Evolutionary conservation across 2,329 filamentous ascomycete genomes (phyloP).

Genomic region (Ceratocystis lukuohia): DNA sequence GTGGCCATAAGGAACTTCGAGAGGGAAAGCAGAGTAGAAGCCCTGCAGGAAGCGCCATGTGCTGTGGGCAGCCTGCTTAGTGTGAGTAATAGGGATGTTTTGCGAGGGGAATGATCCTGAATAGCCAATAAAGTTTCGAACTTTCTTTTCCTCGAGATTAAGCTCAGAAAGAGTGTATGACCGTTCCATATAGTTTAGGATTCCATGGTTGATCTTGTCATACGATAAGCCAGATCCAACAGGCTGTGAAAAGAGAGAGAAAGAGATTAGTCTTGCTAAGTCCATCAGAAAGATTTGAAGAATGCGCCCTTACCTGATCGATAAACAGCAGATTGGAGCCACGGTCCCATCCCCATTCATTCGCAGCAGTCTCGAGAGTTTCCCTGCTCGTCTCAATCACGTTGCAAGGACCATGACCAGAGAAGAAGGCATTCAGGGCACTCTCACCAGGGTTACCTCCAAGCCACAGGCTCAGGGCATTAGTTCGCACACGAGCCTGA

Average conservation of each 20-base stretch:
- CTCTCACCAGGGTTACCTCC: constrained; percentile 54
- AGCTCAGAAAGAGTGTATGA: constrained; percentile 28
- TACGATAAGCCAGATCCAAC: constrained; percentile 58
- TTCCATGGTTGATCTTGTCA: constrained; percentile 49
- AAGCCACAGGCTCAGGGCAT: constrained; percentile 40
- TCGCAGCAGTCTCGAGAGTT: constrained; percentile 40
- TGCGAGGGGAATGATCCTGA: constrained; percentile 9
- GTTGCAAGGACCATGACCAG: constrained; percentile 43
- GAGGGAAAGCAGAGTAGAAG: constrained; percentile 45
- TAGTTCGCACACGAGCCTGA: constrained; percentile 28
- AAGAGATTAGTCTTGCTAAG: constrained; percentile 26
- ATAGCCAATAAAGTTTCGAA: constrained; percentile 22
- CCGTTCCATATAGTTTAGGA: constrained; percentile 35
- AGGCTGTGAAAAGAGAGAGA: constrained; percentile 29
- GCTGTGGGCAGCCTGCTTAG: constrained; percentile 41
- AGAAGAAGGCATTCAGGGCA: constrained; percentile 51
- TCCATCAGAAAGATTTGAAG: constrained; percentile 20
- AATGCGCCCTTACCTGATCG: constrained; percentile 32
- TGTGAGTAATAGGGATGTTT: constrained; percentile 39
- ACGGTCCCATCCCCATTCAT: constrained; percentile 53
- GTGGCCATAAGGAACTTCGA: constrained; percentile 30
- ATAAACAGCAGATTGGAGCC: constrained; percentile 43
- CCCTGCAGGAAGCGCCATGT: constrained; percentile 54
- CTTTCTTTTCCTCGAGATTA: constrained; percentile 25
- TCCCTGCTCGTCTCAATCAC: constrained; percentile 31